Evolutionary conservation across 2,329 filamentous ascomycete species (phyloP).

Genomic region (Colletotrichum magnum): DNA sequence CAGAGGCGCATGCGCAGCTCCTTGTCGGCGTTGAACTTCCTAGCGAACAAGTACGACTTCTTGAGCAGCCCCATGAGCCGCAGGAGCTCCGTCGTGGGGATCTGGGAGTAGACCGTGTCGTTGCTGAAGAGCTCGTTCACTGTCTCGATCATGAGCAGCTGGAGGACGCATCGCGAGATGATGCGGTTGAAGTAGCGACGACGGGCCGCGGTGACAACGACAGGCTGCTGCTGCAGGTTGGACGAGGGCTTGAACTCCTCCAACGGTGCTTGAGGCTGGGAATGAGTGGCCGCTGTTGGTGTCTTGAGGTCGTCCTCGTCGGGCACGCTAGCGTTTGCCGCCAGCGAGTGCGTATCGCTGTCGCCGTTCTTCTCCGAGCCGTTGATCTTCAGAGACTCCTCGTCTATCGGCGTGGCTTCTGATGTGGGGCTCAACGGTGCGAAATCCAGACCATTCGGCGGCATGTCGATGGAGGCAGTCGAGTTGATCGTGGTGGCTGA

Average conservation of each 20-base stretch:
- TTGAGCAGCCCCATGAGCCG: slow-evolving; percentile 95
- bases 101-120: slow-evolving; percentile 92
- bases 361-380: slow-evolving; percentile 61
- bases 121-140: slow-evolving; percentile 99
- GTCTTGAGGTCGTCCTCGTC: slow-evolving; percentile 53
- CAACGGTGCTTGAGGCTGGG: slow-evolving; percentile 63
- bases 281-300: slow-evolving; percentile 46
- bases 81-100: slow-evolving; percentile 90
- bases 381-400: slow-evolving; percentile 74
- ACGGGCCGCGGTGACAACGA: slow-evolving; percentile 92
- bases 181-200: slow-evolving; percentile 99
- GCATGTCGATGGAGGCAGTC: slow-evolving; percentile 64
- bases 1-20: slow-evolving; percentile 94
- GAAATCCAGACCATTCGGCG: slow-evolving; percentile 68
- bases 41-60: slow-evolving; percentile 96
- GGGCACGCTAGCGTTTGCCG: slow-evolving; percentile 47
- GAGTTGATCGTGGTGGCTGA: slow-evolving; percentile 78
- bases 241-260: slow-evolving; percentile 90
- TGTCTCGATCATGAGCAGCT: slow-evolving; percentile 99
- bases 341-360: slow-evolving; percentile 48
- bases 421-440: slow-evolving; percentile 58
- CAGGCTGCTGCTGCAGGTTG: slow-evolving; percentile 85
- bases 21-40: slow-evolving; percentile 97
- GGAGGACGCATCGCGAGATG: slow-evolving; percentile 97
- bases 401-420: slow-evolving; percentile 59